Evolutionary conservation across 2,329 filamentous ascomycete species (phyloP).

Genomic region (Aspergillus floridensis): DNA sequence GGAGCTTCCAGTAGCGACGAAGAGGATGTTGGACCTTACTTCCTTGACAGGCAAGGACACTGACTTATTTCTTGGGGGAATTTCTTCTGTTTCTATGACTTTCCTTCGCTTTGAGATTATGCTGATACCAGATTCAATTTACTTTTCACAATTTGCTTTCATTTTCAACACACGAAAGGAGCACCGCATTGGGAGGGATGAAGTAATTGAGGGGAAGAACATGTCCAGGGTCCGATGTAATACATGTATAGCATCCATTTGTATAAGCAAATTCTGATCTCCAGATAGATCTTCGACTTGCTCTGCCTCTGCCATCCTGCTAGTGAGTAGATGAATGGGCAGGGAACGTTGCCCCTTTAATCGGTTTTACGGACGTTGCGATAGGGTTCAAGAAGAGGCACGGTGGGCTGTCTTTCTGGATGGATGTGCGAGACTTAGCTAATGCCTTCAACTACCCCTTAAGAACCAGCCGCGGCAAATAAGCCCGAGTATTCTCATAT

Average conservation of each 20-base stretch:
- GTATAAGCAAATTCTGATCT: background rate
- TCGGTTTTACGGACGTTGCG: background rate
- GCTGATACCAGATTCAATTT: conserved; percentile 19
- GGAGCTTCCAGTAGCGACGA: conserved; percentile 34
- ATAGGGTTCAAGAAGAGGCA: background rate
- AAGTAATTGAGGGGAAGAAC: background rate
- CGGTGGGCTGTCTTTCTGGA: background rate
- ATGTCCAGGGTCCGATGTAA: background rate
- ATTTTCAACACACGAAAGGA: background rate
- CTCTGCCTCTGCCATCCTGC: background rate
- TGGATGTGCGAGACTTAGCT: background rate
- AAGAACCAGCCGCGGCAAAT: conserved; percentile 53
- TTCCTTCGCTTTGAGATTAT: conserved; percentile 8
- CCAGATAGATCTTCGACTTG: background rate
- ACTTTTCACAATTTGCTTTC: conserved; percentile 2
- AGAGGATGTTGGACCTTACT: conserved; percentile 30
- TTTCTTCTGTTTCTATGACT: background rate
- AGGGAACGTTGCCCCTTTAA: background rate
- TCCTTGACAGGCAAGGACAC: conserved; percentile 22
- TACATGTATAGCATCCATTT: background rate
- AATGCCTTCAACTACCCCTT: background rate
- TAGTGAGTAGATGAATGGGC: background rate
- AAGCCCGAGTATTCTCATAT: conserved; percentile 86
- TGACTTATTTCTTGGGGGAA: conserved; percentile 8
- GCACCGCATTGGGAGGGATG: background rate